Conservation (phyloP, 805 yeast genomes). For the Candida endomychidarum region DNA sequence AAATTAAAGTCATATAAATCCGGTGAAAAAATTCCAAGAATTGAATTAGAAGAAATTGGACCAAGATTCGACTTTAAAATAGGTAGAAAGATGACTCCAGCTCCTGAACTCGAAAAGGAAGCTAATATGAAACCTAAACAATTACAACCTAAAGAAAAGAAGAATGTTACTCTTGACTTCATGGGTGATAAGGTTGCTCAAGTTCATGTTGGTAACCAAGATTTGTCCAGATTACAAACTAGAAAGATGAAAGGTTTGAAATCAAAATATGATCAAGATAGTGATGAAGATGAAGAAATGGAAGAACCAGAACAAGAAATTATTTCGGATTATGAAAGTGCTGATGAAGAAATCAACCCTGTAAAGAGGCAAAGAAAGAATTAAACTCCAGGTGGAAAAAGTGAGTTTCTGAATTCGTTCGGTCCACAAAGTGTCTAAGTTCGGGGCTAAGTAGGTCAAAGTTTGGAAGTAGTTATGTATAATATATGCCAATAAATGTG, state of each 20-base stretch:
- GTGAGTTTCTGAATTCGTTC: too few species aligned
- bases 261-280: conserved; percentile 76
- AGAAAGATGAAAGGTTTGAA: conserved; percentile 99
- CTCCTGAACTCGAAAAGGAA: conserved; percentile 87
- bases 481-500: too few species aligned
- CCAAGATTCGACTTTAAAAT: conserved; percentile 92
- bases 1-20: conserved; percentile 76
- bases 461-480: too few species aligned
- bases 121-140: conserved; percentile 81
- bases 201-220: conserved; percentile 95
- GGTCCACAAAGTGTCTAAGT: too few species aligned
- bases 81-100: conserved; percentile 81
- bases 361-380: conserved; percentile 32
- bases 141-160: conserved; percentile 75
- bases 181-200: conserved; percentile 98
- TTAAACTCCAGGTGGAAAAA: too few species aligned
- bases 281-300: conserved; percentile 42
- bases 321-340: conserved; percentile 17
- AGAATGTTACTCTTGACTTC: conserved; percentile 82
- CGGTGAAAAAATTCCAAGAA: conserved; percentile 88
- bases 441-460: too few species aligned
- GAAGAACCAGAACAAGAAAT: conserved; percentile 18
- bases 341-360: conserved; percentile 18
- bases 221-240: conserved; percentile 84
- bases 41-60: conserved; percentile 92